Base-by-base conservation (phyloP, 768 basidiomycete genomes). In the Lentinus brumalis region DNA sequence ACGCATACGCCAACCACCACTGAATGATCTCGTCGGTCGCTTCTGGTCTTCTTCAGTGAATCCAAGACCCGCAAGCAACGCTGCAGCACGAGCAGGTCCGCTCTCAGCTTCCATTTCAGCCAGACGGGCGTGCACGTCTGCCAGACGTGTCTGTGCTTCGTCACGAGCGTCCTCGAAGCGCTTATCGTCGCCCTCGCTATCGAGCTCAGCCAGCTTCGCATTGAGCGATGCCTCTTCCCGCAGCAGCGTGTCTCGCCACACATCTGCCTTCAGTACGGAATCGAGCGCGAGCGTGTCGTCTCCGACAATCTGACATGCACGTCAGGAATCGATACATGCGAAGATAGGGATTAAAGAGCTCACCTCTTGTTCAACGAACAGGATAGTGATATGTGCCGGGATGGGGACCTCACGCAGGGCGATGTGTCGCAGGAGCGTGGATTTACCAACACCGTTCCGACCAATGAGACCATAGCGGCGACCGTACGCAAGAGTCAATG, bases 91-190 rank as follows among this genome's bases (percentile, higher is more conserved):
- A 7, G 94, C 89, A n/a, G 97, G 97, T 3, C 95, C 97, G 71
- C 91, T 96, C 71, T 92, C 96, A 3, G 96, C 96, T 66, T 99
- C 97, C 88, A 99, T 98, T 51, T 99, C 97, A n/a, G 94, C 87
- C 49, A 98, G 76, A 50, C 90, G 84, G 49, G 89, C 78, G 71
- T 98, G 97, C 5, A 97, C 91, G 63, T 99, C 96, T 2, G 91
- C 87, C 35, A 98, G 73, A 56, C 95, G 81, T 8, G 84, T 80
- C 2, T 89, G 86, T 2, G 92, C 81, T 64, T 96, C 96, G 69
- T 97, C 95, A 67, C 90, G 83, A 14, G 91, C 87, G 67, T 92
- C 92, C 67, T 89, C 91, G 41, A 91, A 86, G 15, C 88, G 83
- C 65, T 89, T 90, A 52, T 92, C 91, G 62, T 92, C 91, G 5